Evolutionary conservation across 331 rosid genomes (phyloP).

Genomic region (Rhamnella rubrinervis): DNA sequence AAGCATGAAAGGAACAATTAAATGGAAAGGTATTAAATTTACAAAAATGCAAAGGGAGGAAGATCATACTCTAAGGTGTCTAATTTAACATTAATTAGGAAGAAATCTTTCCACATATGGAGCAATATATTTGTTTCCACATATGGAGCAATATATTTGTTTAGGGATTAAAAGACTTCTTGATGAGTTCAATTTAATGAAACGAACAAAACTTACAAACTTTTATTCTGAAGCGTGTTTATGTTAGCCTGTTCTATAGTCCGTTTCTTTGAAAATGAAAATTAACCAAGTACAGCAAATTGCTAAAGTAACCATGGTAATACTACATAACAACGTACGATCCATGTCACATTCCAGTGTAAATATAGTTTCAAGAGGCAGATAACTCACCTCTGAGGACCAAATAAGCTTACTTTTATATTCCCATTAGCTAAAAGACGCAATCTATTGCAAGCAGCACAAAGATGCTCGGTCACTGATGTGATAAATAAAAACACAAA

Average conservation of each 20-base stretch:
- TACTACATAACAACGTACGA: neutral
- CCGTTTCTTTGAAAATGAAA: neutral
- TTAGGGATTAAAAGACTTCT: neutral
- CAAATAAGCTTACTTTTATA: conserved; percentile 92
- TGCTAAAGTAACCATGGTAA: neutral
- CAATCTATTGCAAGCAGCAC: conserved; percentile 95
- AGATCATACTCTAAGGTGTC: no score
- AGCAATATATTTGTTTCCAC: no score
- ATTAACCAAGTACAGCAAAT: conserved; percentile 1
- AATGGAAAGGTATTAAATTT: no score
- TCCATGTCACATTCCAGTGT: conserved; percentile 17
- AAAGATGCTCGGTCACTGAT: conserved; percentile 1
- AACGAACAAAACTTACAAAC: neutral
- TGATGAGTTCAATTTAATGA: neutral
- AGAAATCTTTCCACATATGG: no score
- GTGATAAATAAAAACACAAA: neutral
- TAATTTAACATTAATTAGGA: no score
- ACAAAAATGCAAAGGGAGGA: no score
- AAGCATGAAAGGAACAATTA: no score
- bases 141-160: no score
- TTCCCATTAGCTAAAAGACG: conserved; percentile 92
- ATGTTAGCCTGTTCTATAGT: no score
- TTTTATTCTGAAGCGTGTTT: no score
- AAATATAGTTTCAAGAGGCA: conserved; percentile 11
- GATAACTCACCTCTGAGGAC: conserved; percentile 82